phyloP scores from a whole-genome alignment of 164 flowering plant species.

The Dillenia turbinata region DNA sequence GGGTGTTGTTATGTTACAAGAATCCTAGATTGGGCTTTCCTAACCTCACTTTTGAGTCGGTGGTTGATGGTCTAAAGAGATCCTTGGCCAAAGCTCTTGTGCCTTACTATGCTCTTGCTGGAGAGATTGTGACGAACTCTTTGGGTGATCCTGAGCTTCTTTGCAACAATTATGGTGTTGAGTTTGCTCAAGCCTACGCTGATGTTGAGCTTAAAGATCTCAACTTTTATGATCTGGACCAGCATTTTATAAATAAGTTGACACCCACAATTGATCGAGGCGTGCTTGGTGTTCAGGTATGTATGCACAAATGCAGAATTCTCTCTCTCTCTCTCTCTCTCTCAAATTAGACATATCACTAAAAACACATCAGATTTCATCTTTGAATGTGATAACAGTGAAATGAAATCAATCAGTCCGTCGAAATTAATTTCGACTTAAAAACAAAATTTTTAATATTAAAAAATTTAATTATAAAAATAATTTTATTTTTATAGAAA shows the following conservation, averaged over 20 bases:
- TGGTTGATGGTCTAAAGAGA: slow-evolving; percentile 17
- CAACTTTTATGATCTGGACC: slow-evolving; percentile 37
- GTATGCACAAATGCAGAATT: background rate
- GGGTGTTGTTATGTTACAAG: background rate
- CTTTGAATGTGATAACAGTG: no score
- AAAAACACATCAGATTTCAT: background rate
- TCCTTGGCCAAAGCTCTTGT: slow-evolving; percentile 24
- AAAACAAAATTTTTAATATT: no score
- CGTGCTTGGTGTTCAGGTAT: slow-evolving; percentile 38
- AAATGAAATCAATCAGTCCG: no score
- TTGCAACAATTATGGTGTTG: slow-evolving; percentile 46
- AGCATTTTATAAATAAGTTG: slow-evolving; percentile 31
- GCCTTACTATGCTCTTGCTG: slow-evolving; percentile 27
- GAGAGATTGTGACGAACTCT: slow-evolving; percentile 28
- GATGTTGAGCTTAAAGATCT: slow-evolving; percentile 30
- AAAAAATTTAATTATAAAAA: no score
- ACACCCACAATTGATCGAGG: slow-evolving; percentile 35
- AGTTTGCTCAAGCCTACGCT: slow-evolving; percentile 34
- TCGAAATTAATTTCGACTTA: no score
- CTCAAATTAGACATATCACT: no score
- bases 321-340: background rate
- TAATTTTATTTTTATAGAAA: no score
- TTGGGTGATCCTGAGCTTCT: slow-evolving; percentile 33
- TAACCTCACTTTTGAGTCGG: slow-evolving; percentile 5
- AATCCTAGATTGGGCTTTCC: background rate